A percentile compares a stretch with the other conserved stretches of the same genome.
phyloP scores from a whole-genome alignment of 495 filamentous ascomycete species.

The Penicillium macrosclerotiorum region DNA sequence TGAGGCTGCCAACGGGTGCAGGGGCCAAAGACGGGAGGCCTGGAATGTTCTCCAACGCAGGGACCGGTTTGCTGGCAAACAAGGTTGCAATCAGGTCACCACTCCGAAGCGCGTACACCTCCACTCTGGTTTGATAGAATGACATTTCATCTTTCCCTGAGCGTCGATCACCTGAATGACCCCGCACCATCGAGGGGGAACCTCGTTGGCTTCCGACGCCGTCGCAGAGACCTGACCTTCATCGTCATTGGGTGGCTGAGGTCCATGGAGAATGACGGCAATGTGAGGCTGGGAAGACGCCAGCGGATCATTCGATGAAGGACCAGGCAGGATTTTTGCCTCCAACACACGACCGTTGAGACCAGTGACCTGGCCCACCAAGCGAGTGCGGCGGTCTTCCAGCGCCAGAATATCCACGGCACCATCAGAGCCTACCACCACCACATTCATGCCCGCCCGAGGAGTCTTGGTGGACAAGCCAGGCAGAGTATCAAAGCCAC shows the following conservation, averaged over 20 bases:
- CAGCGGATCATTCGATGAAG: conserved; percentile 40
- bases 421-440: conserved; percentile 74
- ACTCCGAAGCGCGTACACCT: conserved; percentile 76
- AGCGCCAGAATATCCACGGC: conserved; percentile 69
- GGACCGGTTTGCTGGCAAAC: conserved; percentile 54
- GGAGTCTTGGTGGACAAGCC: conserved; percentile 44
- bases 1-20: conserved; percentile 66
- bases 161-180: conserved; percentile 25
- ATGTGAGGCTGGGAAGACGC: conserved; percentile 58
- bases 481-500: conserved; percentile 72
- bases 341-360: conserved; percentile 77
- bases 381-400: conserved; percentile 62
- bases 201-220: conserved; percentile 39
- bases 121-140: conserved; percentile 78
- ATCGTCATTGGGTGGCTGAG: conserved; percentile 45
- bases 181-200: conserved; percentile 26
- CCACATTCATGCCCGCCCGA: conserved; percentile 60
- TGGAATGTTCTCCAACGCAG: conserved; percentile 40
- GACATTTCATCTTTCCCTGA: conserved; percentile 38
- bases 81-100: conserved; percentile 66
- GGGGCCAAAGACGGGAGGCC: conserved; percentile 51
- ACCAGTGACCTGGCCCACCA: conserved; percentile 65
- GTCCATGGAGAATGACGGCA: conserved; percentile 74
- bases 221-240: conserved; percentile 34
- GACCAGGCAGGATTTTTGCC: conserved; percentile 72